These are phyloP conservation scores for Globisporangium polare DNA, from an alignment of 352 stramenopile species.

Conservation along the genomic window DNA sequence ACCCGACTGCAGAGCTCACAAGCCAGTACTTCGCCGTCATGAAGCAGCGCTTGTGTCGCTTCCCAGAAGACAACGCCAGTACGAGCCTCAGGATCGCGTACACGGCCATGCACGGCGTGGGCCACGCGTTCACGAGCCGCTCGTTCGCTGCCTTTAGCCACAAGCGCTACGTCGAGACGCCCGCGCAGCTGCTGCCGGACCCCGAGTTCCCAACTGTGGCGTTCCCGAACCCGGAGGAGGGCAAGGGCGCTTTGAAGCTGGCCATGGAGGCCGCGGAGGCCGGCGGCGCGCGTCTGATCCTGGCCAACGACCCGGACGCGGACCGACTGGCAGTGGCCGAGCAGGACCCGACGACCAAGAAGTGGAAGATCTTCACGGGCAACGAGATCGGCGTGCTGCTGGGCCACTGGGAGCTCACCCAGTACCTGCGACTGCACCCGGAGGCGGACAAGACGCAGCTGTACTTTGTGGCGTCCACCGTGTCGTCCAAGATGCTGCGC, in stretches of 20 bases:
- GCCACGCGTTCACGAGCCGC: constrained; percentile 88
- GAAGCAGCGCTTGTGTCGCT: constrained; percentile 53
- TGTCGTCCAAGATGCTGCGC: constrained; percentile 96
- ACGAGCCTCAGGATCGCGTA: constrained; percentile 88
- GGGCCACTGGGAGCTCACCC: constrained; percentile 88
- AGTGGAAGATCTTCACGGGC: constrained; percentile 96
- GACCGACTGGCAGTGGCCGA: constrained; percentile 97
- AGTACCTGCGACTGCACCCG: constrained; percentile 57
- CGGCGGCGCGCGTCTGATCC: constrained; percentile 78
- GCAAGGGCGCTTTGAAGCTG: constrained; percentile 94
- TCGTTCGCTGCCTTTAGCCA: constrained; percentile 90
- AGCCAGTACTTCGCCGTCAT: constrained; percentile 69
- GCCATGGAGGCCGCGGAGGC: constrained; percentile 88
- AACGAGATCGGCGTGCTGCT: constrained; percentile 98
- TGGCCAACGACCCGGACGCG: constrained; percentile 98
- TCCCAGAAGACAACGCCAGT: constrained; percentile 53
- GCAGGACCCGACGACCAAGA: constrained; percentile 51
- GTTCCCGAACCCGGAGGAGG: constrained; percentile 98
- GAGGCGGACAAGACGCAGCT: constrained; percentile 54
- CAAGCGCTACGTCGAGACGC: constrained; percentile 83
- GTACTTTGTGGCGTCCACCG: constrained; percentile 93
- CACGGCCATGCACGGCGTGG: constrained; percentile 98
- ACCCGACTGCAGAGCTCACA: constrained; percentile 69
- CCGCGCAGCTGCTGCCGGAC: constrained; percentile 90
- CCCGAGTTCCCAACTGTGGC: constrained; percentile 95